A percentile compares a stretch with the other conserved stretches of the same genome.
phyloP scores from a whole-genome alignment of 1,284 basidiomycete species.

The Somion occarium region DNA sequence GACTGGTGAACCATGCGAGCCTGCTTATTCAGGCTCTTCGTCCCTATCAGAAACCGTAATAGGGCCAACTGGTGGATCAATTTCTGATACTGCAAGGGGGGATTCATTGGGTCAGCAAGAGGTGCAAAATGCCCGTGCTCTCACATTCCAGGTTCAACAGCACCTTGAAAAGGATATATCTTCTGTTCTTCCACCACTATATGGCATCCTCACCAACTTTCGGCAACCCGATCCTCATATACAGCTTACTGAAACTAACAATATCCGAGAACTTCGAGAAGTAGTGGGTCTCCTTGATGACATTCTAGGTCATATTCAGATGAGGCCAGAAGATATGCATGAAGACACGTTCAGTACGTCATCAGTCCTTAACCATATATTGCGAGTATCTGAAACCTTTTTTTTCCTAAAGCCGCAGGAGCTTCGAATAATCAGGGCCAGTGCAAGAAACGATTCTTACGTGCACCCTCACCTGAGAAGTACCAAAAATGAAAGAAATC shows the following conservation, averaged over 20 bases:
- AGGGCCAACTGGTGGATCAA: neutral
- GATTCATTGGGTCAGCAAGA: neutral
- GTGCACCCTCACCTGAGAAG: constrained; percentile 2
- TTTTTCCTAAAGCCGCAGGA: neutral
- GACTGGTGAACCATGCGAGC: too few species aligned
- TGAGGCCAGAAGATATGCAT: neutral
- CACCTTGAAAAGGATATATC: neutral
- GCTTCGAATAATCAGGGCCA: neutral
- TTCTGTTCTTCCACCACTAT: neutral
- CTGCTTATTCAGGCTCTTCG: neutral
- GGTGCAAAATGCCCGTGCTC: neutral
- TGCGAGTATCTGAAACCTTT: neutral
- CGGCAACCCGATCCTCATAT: neutral
- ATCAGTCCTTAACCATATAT: neutral
- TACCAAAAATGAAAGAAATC: constrained; percentile 3
- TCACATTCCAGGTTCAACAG: constrained; percentile 2
- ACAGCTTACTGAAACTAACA: neutral
- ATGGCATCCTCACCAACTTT: constrained; percentile 4
- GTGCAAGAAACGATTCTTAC: neutral
- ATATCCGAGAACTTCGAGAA: neutral
- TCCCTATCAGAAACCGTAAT: neutral
- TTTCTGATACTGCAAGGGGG: neutral
- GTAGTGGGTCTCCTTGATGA: neutral
- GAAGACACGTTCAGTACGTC: neutral
- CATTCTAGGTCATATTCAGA: neutral